Conservation (phyloP, 176 grass and related monocot species). For the Lolium perenne region DNA sequence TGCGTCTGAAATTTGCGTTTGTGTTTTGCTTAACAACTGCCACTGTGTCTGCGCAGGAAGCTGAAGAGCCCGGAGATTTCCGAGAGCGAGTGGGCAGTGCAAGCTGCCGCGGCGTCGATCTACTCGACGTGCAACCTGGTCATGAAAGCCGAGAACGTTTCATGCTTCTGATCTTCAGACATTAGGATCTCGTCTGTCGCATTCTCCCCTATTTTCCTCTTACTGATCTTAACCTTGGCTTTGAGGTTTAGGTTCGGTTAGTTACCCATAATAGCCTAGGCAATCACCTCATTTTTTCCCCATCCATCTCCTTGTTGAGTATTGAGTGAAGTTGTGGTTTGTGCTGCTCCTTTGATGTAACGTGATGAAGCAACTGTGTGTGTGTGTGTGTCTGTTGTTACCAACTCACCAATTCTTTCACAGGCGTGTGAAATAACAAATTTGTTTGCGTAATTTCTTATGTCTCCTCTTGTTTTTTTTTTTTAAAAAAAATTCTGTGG, state of each 20-base stretch:
- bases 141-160: slow-evolving; percentile 70
- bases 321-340: slow-evolving; percentile 42
- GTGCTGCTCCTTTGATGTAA: slow-evolving; percentile 49
- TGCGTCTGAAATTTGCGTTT: neutral
- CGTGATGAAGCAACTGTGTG: slow-evolving; percentile 31
- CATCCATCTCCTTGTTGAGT: slow-evolving; percentile 2
- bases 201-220: slow-evolving; percentile 1
- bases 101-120: slow-evolving; percentile 93
- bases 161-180: slow-evolving; percentile 57
- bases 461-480: neutral
- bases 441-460: neutral
- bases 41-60: slow-evolving; percentile 59
- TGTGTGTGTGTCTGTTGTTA: slow-evolving; percentile 33
- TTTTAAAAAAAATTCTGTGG: neutral
- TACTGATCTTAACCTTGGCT: slow-evolving; percentile 43
- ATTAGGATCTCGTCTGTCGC: slow-evolving; percentile 30
- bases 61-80: slow-evolving; percentile 63
- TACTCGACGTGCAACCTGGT: slow-evolving; percentile 91
- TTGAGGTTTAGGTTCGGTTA: slow-evolving; percentile 24
- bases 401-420: slow-evolving; percentile 42
- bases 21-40: slow-evolving; percentile 12
- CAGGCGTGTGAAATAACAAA: slow-evolving; percentile 44
- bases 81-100: slow-evolving; percentile 76
- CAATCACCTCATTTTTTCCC: slow-evolving; percentile 16
- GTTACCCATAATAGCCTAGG: slow-evolving; percentile 30